Conservation (phyloP, 2,329 filamentous ascomycete genomes). For the Calonectria pseudoreteaudii region DNA sequence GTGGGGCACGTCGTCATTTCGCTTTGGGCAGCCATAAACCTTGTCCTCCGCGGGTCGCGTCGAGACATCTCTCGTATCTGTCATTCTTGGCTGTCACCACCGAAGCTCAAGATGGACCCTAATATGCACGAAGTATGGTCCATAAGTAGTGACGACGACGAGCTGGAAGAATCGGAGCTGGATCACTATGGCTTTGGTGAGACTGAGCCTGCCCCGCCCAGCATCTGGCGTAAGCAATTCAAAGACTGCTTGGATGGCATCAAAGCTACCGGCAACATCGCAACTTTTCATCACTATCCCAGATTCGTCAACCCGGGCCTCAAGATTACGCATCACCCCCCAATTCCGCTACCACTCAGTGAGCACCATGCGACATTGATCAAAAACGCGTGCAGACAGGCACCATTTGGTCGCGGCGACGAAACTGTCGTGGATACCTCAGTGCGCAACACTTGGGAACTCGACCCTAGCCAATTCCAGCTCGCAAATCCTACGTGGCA, state of each 20-base stretch:
- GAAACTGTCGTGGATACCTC: slow-evolving; percentile 19
- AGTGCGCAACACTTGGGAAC: slow-evolving; percentile 26
- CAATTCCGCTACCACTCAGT: slow-evolving; percentile 19
- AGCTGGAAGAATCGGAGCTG: not conserved
- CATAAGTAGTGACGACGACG: not conserved
- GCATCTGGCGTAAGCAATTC: not conserved
- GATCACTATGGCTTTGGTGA: no score
- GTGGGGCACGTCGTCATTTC: not conserved
- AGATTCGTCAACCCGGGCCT: slow-evolving; percentile 24
- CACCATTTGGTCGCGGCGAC: slow-evolving; percentile 24
- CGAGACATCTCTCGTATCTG: no score
- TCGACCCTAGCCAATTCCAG: slow-evolving; percentile 20
- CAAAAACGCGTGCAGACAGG: slow-evolving; percentile 15
- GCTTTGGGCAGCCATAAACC: not conserved
- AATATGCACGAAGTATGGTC: not conserved
- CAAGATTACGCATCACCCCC: not conserved
- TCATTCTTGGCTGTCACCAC: no score
- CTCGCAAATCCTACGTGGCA: slow-evolving; percentile 18
- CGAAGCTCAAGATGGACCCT: not conserved
- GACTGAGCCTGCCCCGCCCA: no score
- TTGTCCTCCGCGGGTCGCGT: not conserved
- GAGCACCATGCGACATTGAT: slow-evolving; percentile 14
- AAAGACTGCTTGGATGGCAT: slow-evolving; percentile 10
- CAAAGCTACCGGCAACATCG: slow-evolving; percentile 14
- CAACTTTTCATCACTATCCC: slow-evolving; percentile 10